Percentiles rank a stretch among this genome's conserved stretches.
These are phyloP conservation scores for Russula virescens DNA, from an alignment of 768 basidiomycete genomes.

Conservation along the genomic window DNA sequence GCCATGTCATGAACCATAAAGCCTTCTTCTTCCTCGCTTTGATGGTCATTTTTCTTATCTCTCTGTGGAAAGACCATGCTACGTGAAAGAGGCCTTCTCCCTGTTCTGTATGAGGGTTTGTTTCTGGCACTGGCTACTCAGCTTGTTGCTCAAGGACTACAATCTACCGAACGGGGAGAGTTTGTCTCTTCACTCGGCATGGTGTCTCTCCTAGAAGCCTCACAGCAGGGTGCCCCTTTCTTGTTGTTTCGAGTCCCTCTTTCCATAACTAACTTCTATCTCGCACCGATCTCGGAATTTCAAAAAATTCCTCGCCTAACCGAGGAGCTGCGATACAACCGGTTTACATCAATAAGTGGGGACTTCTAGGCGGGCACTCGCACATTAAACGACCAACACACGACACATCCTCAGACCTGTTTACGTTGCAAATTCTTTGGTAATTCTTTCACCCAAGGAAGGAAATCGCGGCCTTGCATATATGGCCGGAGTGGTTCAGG, in stretches of 20 bases:
- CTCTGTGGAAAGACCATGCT: conserved; percentile 3
- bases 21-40: too few species aligned
- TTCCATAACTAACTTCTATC: not conserved
- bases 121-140: conserved; percentile 14
- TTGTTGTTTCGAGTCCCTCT: not conserved
- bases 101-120: conserved; percentile 7
- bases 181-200: conserved; percentile 12
- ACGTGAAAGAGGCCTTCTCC: conserved; percentile 3
- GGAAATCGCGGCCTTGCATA: conserved; percentile 91
- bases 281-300: not conserved
- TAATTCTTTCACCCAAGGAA: conserved; percentile 77
- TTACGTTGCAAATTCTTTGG: conserved; percentile 78
- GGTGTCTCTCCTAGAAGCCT: conserved; percentile 5
- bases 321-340: not conserved
- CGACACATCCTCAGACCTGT: conserved; percentile 36
- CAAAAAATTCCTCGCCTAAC: not conserved
- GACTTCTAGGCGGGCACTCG: conserved; percentile 11
- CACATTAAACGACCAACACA: conserved; percentile 6
- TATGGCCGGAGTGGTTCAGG: conserved; percentile 90
- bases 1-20: not conserved
- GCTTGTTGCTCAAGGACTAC: conserved; percentile 7
- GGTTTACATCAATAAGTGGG: conserved; percentile 11
- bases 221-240: not conserved
- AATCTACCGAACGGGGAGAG: conserved; percentile 24
- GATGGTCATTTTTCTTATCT: too few species aligned